Conservation (phyloP, 2,329 filamentous ascomycete genomes). For the Sarocladium brachiariae region DNA sequence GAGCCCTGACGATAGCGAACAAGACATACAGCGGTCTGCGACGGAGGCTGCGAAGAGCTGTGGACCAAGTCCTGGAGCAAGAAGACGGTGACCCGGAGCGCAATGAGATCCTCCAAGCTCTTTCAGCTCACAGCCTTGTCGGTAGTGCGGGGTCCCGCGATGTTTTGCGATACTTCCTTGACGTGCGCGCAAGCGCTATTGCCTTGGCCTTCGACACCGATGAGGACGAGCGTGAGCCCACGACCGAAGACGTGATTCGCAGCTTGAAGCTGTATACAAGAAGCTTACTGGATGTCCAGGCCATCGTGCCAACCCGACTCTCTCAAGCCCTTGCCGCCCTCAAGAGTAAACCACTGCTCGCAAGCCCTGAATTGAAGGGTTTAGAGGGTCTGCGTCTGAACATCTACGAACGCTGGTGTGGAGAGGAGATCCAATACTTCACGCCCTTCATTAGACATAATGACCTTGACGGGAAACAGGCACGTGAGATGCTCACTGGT, state of each 20-base stretch:
- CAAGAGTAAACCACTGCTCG: constrained; percentile 64
- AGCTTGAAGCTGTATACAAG: constrained; percentile 67
- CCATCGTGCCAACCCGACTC: constrained; percentile 65
- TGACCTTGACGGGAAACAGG: constrained; percentile 57
- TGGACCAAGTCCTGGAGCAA: constrained; percentile 64
- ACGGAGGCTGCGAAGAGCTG: constrained; percentile 55
- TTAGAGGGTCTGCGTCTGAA: constrained; percentile 71
- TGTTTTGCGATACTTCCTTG: constrained; percentile 70
- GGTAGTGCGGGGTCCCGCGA: constrained; percentile 76
- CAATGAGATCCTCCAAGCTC: constrained; percentile 57
- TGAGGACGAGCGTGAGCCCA: constrained; percentile 32
- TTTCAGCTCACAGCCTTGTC: constrained; percentile 76
- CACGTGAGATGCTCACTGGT: constrained; percentile 50
- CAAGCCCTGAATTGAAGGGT: constrained; percentile 58
- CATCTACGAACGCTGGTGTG: constrained; percentile 70
- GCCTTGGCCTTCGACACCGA: constrained; percentile 50
- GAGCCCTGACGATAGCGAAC: constrained; percentile 51
- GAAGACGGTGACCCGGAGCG: constrained; percentile 33
- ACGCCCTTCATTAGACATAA: constrained; percentile 83
- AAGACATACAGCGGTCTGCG: constrained; percentile 57
- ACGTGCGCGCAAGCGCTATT: constrained; percentile 64
- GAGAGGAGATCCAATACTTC: constrained; percentile 76
- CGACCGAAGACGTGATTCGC: constrained; percentile 46
- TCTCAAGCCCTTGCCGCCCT: constrained; percentile 61
- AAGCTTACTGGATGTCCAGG: constrained; percentile 71